Base-by-base conservation (phyloP, 495 filamentous ascomycete species). In the Aspergillus sclerotiicarbonarius region DNA sequence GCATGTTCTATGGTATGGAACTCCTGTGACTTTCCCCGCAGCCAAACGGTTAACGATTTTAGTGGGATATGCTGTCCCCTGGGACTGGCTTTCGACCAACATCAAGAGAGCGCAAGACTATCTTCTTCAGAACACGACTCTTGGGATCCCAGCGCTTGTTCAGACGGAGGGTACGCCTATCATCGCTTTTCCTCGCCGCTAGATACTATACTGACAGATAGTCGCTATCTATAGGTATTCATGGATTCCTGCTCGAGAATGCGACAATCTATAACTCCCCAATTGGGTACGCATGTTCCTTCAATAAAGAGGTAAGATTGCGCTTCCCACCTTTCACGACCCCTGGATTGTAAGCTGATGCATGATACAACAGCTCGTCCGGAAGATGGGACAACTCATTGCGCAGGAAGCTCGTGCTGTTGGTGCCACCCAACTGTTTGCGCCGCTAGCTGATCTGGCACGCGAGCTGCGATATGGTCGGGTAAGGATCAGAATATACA, bases 191-290 rank as follows among this genome's bases (percentile, higher is more conserved):
- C 6, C n/a, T 25, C 31, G 20, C 13, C 6, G n/a, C 15, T 7
- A 30, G 5, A 20, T 15, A 32, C 43, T 3, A 30, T 30, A 15
- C 16, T 30, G n/a, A 46, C 44, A 31, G 4, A 12, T 43, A 3
- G 33, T 37, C 13, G 33, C 1, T 9, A 37, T 15, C 13, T 18
- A n/a, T n/a, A 77, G 78, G 73, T 53, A 87, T 90, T 51, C 87
- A 90, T 61, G 87, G 87, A 0, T 87, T 89, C 52, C 67, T 89
- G 48, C 78, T 86, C 47, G 82, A 78, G 18, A 89, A 89, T 71
- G 87, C 87, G 12, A 89, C 87, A 0, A 89, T 90, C 49, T 90
- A 87, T 77, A 89, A 89, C 63, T 87, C 84, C 4, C 85, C 87
- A 0, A 90, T 90, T 66, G 86, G 73, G 18, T 81, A 87, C 61